Conservation (phyloP, 2,329 filamentous ascomycete genomes). For the Hymenoscyphus albidus region DNA sequence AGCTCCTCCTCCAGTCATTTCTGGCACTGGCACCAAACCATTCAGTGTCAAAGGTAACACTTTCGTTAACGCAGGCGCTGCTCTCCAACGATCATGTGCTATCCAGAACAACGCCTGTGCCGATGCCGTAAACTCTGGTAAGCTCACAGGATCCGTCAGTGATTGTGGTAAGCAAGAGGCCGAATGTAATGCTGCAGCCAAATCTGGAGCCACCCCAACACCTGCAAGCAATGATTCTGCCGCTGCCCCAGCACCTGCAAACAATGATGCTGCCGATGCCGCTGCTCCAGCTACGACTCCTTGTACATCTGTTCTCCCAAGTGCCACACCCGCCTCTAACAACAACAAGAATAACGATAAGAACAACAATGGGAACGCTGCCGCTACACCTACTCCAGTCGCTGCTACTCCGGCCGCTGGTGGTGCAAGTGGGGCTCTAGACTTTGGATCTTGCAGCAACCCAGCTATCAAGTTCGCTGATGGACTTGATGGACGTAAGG, state of each 20-base stretch:
- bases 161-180: conserved; percentile 55
- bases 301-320: neutral
- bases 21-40: conserved; percentile 47
- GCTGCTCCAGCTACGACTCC: neutral
- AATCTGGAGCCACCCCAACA: too few relatives aligned
- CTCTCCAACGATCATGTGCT: conserved; percentile 58
- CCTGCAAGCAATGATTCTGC: too few relatives aligned
- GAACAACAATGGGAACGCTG: conserved; percentile 12
- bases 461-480: conserved; percentile 42
- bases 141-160: conserved; percentile 39
- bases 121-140: conserved; percentile 51
- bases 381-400: conserved; percentile 9
- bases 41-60: conserved; percentile 55
- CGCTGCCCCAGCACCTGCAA: too few relatives aligned
- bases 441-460: conserved; percentile 41
- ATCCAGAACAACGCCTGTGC: conserved; percentile 58
- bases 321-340: conserved; percentile 8
- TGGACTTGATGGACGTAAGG: conserved; percentile 43
- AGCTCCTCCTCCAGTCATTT: conserved; percentile 45
- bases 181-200: conserved; percentile 35
- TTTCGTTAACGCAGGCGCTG: conserved; percentile 53
- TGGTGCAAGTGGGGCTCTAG: conserved; percentile 24
- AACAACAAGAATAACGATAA: too few relatives aligned
- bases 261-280: too few relatives aligned
- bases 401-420: conserved; percentile 15